Evolutionary conservation across 768 basidiomycete genomes (phyloP), one percentile per base, ranked within the genome.

Genomic region (Paxillus ammoniavirescens): DNA sequence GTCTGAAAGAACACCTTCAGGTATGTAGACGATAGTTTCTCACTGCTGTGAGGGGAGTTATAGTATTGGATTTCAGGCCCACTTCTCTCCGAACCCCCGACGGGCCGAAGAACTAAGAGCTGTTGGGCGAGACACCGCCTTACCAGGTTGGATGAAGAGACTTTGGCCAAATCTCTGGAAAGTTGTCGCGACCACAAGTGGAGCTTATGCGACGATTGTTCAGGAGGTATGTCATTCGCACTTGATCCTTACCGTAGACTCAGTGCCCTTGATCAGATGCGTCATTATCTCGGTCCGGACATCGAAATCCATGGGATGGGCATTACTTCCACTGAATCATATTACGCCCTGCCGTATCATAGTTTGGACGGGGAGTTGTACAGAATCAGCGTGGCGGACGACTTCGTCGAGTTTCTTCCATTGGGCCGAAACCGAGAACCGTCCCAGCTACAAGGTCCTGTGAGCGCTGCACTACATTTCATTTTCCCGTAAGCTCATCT

Each of bases 161-260:
- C 46, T 56, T 2, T 56, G 55, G 55, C 55, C 55, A 26, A 33
- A 47, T 14, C 42, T 56, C 35, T 28, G 23, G 7, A n/a, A 0
- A 2, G 36, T 53, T 6, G 36, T 56, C 14, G 43, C 33, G 8
- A 38, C 53, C 6, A 42, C 50, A 1, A 47, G 51, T 31, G 51
- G 54, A 4, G 13, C 42, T 14, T 40, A 33, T 38, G 55, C 50
- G 31, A 47, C 45, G 14, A 26, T 47, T 2, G 8, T 56, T 15
- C 55, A 45, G 8, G 46, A 56, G 55, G 55, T 18, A 44, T 9
- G 14, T 46, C n/a, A 8, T 9, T 13, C 17, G 18, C 30, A 18
- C 21, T n/a, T 1, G 31, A 14, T 14, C 33, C 17, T 14, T 8
- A n/a, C 12, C 7, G 12, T 23, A 23, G 15, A 23, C n/a, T 38